Evolutionary conservation across 1,284 basidiomycete genomes (phyloP).

Genomic region (Ganoderma resinaceum): DNA sequence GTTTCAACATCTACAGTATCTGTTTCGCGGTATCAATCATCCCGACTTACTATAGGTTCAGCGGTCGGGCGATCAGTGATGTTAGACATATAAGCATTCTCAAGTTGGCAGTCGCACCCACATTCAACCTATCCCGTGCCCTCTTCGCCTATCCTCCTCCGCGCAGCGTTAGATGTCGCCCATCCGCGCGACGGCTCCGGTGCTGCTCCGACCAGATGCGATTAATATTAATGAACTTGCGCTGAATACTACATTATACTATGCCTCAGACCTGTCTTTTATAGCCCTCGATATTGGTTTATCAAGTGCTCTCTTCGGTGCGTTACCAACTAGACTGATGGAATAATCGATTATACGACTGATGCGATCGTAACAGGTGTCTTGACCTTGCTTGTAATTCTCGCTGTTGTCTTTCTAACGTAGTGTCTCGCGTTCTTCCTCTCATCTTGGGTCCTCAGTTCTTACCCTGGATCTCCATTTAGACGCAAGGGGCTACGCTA

Average conservation of each 20-base stretch:
- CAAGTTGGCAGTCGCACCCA: too few species aligned
- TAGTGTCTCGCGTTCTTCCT: not conserved
- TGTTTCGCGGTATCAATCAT: not conserved
- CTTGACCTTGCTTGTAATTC: not conserved
- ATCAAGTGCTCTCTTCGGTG: constrained; percentile 2
- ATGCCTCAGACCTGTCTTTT: constrained; percentile 1
- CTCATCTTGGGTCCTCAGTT: not conserved
- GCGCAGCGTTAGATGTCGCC: not conserved
- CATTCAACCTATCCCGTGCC: not conserved
- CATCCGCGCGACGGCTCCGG: not conserved
- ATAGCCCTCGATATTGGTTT: not conserved
- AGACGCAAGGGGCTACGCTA: not conserved
- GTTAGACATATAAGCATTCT: not conserved
- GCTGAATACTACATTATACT: not conserved
- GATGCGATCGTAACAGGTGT: not conserved
- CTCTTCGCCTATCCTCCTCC: not conserved
- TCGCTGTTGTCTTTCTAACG: not conserved
- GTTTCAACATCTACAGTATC: not conserved
- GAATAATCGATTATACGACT: not conserved
- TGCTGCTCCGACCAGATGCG: not conserved
- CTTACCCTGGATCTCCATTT: not conserved
- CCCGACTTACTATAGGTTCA: not conserved
- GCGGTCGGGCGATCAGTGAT: not conserved
- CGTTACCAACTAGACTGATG: not conserved
- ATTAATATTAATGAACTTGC: constrained; percentile 2